These are phyloP conservation scores for Stellera chamaejasme DNA, from an alignment of 345 rosid species.

Conservation along the genomic window DNA sequence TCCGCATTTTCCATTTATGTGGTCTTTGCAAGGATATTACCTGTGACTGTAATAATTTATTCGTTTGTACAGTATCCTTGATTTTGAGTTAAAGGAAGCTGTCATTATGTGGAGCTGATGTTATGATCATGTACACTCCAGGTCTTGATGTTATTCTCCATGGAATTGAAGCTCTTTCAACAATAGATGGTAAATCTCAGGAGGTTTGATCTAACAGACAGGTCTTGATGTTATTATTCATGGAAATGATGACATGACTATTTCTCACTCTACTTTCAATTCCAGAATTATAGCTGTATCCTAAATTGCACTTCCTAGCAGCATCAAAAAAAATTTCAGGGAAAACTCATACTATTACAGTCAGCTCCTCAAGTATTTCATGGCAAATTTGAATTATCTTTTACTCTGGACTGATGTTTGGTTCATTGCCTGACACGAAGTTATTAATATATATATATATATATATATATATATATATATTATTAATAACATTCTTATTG, in stretches of 20 bases:
- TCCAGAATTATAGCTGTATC: conserved; percentile 56
- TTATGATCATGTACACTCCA: conserved; percentile 21
- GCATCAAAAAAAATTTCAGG: not conserved
- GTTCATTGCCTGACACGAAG: no score
- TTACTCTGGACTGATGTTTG: no score
- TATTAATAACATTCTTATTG: no score
- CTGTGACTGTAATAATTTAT: no score
- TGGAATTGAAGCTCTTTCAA: conserved; percentile 66
- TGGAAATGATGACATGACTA: conserved; percentile 24
- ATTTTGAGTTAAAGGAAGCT: no score
- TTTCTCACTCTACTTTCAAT: conserved; percentile 23
- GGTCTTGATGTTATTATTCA: conserved; percentile 29
- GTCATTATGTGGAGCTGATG: not conserved
- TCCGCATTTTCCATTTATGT: no score
- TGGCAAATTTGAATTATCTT: no score
- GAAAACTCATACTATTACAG: not conserved
- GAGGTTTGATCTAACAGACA: conserved; percentile 59
- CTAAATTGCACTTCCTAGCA: conserved; percentile 12
- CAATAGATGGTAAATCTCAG: conserved; percentile 52
- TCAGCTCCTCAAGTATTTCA: no score
- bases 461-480: no score
- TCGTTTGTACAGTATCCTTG: no score
- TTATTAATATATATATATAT: no score
- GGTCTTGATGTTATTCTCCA: conserved; percentile 76
- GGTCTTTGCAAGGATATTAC: no score